Conservation (phyloP, 345 rosid genomes). For the Luvunga scandens region DNA sequence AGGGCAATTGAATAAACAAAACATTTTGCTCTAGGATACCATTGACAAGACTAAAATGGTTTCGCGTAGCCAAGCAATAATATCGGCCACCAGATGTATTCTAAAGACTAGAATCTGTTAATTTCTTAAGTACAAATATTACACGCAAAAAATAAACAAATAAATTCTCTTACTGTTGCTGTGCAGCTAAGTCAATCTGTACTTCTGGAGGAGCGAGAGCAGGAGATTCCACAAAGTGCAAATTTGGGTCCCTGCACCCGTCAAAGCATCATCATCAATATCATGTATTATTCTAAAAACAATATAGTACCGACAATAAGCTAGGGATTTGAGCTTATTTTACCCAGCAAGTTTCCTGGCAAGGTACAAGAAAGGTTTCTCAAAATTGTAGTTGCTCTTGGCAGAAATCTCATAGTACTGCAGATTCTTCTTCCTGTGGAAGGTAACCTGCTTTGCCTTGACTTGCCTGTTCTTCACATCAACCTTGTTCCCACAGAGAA, state of each 20-base stretch:
- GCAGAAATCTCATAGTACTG: conserved; percentile 95
- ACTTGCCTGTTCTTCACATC: conserved; percentile 97
- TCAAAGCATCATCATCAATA: conserved; percentile 3
- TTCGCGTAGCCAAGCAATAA: neutral
- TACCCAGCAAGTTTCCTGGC: conserved; percentile 93
- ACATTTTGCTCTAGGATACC: neutral
- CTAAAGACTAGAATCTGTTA: neutral
- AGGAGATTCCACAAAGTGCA: conserved; percentile 93
- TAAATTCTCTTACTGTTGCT: conserved; percentile 67
- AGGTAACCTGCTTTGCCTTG: conserved; percentile 86
- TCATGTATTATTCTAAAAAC: neutral
- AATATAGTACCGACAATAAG: neutral
- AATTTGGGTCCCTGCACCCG: conserved; percentile 57
- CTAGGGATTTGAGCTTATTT: neutral
- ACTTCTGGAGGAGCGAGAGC: conserved; percentile 97
- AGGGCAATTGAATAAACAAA: neutral
- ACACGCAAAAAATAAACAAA: neutral
- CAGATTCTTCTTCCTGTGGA: conserved; percentile 92
- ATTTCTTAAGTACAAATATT: neutral
- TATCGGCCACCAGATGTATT: neutral
- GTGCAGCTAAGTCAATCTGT: conserved; percentile 72
- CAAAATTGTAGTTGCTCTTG: conserved; percentile 90
- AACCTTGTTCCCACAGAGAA: conserved; percentile 89
- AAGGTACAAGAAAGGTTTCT: conserved; percentile 90
- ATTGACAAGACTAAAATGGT: neutral